Percentiles rank a stretch among this genome's conserved stretches.
These are phyloP conservation scores for Plasmodium gaboni DNA, from an alignment of 169 alveolate species.

Conservation along the genomic window DNA sequence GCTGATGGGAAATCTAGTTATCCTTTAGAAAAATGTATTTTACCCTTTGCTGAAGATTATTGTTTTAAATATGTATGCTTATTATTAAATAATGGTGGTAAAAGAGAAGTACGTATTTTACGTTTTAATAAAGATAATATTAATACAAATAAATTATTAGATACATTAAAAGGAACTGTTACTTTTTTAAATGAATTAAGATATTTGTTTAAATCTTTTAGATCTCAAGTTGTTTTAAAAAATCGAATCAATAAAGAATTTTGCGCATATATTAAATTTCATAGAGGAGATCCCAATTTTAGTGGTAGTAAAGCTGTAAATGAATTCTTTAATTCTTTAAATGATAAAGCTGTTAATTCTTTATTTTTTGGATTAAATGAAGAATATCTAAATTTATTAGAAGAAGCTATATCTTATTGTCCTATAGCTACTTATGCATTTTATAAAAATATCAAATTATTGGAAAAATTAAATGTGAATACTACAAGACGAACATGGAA, in stretches of 20 bases:
- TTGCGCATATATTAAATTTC: conserved; percentile 70
- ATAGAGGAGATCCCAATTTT: conserved; percentile 66
- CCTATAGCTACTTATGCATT: conserved; percentile 67
- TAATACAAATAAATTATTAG: conserved; percentile 63
- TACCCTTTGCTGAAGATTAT: conserved; percentile 51
- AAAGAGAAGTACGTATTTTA: conserved; percentile 51
- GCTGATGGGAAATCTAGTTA: conserved; percentile 36
- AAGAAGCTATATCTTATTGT: conserved; percentile 73
- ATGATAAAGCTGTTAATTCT: conserved; percentile 51
- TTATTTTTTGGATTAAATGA: conserved; percentile 64
- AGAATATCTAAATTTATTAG: conserved; percentile 45
- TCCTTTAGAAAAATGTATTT: conserved; percentile 41
- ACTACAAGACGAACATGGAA: conserved; percentile 72
- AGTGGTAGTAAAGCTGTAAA: conserved; percentile 72
- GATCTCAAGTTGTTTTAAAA: conserved; percentile 66
- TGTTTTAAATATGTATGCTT: conserved; percentile 45
- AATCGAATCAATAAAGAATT: conserved; percentile 54
- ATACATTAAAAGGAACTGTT: conserved; percentile 68
- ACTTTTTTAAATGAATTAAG: conserved; percentile 61
- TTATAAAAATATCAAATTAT: conserved; percentile 58
- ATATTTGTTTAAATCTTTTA: conserved; percentile 46
- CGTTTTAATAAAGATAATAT: conserved; percentile 53
- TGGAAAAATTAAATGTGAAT: conserved; percentile 56
- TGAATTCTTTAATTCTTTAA: conserved; percentile 71
- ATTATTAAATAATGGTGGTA: conserved; percentile 38